A percentile compares a stretch with the other conserved stretches of the same genome.
These are phyloP conservation scores for Phanerochaete carnosa DNA, from an alignment of 768 basidiomycete species.

Conservation along the genomic window DNA sequence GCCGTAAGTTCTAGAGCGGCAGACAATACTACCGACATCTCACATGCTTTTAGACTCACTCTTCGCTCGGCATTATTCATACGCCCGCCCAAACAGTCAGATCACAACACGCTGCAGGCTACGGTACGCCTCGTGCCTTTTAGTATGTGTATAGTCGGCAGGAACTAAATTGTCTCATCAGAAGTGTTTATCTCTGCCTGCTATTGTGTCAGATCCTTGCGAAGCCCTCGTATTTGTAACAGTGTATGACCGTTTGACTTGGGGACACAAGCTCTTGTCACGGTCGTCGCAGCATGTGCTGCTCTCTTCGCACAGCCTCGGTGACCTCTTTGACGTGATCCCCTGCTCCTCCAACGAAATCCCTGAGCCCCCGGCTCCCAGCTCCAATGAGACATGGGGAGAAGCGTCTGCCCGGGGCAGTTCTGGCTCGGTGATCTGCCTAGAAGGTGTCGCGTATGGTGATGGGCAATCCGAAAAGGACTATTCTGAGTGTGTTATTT, in stretches of 20 bases:
- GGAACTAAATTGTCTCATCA: conserved; percentile 10
- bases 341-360: conserved; percentile 61
- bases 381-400: conserved; percentile 26
- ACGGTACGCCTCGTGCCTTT: conserved; percentile 30
- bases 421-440: conserved; percentile 50
- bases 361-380: conserved; percentile 20
- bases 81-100: conserved; percentile 60
- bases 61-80: conserved; percentile 58
- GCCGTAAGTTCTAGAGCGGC: conserved; percentile 42
- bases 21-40: conserved; percentile 2
- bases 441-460: conserved; percentile 60
- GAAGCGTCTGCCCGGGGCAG: conserved; percentile 12
- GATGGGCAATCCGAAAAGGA: conserved; percentile 45
- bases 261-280: conserved; percentile 55
- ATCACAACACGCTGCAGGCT: conserved; percentile 54
- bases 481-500: conserved; percentile 50
- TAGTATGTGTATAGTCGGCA: background rate
- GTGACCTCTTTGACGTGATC: conserved; percentile 54
- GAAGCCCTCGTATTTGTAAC: conserved; percentile 58
- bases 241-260: conserved; percentile 56
- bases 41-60: conserved; percentile 37
- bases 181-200: conserved; percentile 15
- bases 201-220: conserved; percentile 3
- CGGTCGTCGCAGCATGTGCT: conserved; percentile 69
- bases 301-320: conserved; percentile 69